Evolutionary conservation across 2,329 filamentous ascomycete genomes (phyloP).

Genomic region (Fusarium nodosum): DNA sequence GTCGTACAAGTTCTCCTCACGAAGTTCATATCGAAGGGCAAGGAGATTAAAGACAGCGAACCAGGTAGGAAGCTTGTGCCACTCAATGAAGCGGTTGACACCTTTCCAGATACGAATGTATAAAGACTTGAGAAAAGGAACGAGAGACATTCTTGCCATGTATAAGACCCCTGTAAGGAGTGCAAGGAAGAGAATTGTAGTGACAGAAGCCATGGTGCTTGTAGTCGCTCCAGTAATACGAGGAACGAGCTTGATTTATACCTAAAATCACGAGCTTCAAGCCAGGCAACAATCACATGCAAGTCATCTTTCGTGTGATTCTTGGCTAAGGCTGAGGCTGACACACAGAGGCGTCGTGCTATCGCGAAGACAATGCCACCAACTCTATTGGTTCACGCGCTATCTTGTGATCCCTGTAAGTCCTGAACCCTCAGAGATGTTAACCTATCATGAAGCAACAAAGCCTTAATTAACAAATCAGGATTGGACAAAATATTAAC

Average conservation of each 20-base stretch:
- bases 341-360: slow-evolving; percentile 2
- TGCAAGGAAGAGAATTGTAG: background rate
- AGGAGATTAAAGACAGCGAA: slow-evolving; percentile 31
- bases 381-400: background rate
- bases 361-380: background rate
- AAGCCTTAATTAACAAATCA: background rate
- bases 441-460: background rate
- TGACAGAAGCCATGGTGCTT: slow-evolving; percentile 1
- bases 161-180: slow-evolving; percentile 4
- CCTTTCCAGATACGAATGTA: slow-evolving; percentile 31
- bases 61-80: slow-evolving; percentile 33
- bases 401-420: background rate
- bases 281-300: background rate
- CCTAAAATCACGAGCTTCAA: too few species aligned
- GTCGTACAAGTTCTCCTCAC: slow-evolving; percentile 29
- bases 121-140: slow-evolving; percentile 5
- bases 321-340: background rate
- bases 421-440: fast-evolving
- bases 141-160: background rate
- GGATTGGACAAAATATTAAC: background rate
- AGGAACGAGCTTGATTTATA: slow-evolving; percentile 11
- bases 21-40: slow-evolving; percentile 34
- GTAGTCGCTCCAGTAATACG: background rate
- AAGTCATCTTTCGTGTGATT: background rate
- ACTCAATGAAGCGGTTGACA: slow-evolving; percentile 18